Evolutionary conservation across 352 stramenopile genomes (phyloP).

Genomic region (Phytophthora brassicae): DNA sequence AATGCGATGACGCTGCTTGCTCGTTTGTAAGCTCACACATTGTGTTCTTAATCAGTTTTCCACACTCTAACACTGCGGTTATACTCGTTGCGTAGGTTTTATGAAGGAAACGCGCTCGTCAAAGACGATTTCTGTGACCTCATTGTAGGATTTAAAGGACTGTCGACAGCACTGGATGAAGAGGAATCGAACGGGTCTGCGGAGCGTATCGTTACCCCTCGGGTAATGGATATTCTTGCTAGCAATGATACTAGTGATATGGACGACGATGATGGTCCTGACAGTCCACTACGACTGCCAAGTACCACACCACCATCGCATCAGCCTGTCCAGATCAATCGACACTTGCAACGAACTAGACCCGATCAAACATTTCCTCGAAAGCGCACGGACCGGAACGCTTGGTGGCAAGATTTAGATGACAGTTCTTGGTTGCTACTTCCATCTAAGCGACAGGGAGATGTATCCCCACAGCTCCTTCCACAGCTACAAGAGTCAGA

Average conservation of each 20-base stretch:
- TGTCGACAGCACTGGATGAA: slow-evolving; percentile 10
- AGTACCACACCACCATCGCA: slow-evolving; percentile 31
- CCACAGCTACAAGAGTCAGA: slow-evolving; percentile 10
- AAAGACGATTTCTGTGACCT: slow-evolving; percentile 71
- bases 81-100: slow-evolving; percentile 2
- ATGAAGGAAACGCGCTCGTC: slow-evolving; percentile 10
- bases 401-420: slow-evolving; percentile 40
- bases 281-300: slow-evolving; percentile 17
- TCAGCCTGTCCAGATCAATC: slow-evolving; percentile 24
- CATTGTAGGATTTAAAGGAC: slow-evolving; percentile 52
- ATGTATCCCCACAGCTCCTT: background rate
- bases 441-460: slow-evolving; percentile 9
- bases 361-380: slow-evolving; percentile 29
- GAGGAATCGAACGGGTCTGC: slow-evolving; percentile 7
- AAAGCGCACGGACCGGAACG: slow-evolving; percentile 37
- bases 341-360: slow-evolving; percentile 30
- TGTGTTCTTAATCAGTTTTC: background rate
- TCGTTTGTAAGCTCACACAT: slow-evolving; percentile 10
- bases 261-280: slow-evolving; percentile 10
- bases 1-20: slow-evolving; percentile 29
- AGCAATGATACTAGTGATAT: slow-evolving; percentile 7
- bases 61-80: background rate
- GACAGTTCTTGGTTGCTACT: slow-evolving; percentile 22
- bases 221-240: background rate
- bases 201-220: slow-evolving; percentile 22